These are phyloP conservation scores for Microcyclospora pomicola DNA, from an alignment of 2,329 filamentous ascomycete species.

Conservation along the genomic window DNA sequence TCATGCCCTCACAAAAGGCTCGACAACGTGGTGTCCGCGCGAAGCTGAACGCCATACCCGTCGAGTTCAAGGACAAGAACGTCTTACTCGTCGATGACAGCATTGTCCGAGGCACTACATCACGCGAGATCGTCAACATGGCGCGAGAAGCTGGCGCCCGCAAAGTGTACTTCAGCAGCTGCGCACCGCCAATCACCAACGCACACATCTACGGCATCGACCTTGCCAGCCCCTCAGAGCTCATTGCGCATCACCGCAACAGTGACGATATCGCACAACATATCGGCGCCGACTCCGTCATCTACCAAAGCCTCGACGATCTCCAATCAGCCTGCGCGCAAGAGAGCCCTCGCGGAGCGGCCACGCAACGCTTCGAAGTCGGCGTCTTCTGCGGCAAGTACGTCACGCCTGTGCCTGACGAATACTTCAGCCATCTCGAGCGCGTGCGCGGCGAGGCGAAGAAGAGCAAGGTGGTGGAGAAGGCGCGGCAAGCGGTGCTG, in stretches of 20 bases:
- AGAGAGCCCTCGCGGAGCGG: constrained; percentile 44
- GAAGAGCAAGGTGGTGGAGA: constrained; percentile 52
- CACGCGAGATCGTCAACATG: constrained; percentile 68
- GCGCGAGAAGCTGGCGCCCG: constrained; percentile 69
- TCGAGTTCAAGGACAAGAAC: constrained; percentile 68
- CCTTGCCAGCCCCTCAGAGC: constrained; percentile 54
- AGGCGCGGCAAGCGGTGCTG: constrained; percentile 50
- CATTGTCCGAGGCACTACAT: constrained; percentile 77
- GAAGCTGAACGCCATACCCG: constrained; percentile 76
- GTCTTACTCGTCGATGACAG: constrained; percentile 81
- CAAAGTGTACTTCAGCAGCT: constrained; percentile 71
- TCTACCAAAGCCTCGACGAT: constrained; percentile 64
- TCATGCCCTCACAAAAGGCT: constrained; percentile 68
- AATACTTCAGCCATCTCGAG: constrained; percentile 73
- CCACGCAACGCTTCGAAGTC: constrained; percentile 62
- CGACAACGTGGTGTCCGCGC: constrained; percentile 76
- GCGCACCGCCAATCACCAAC: constrained; percentile 66
- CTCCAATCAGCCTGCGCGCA: constrained; percentile 68
- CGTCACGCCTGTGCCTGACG: constrained; percentile 61
- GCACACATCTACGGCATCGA: constrained; percentile 81
- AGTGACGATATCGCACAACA: constrained; percentile 47
- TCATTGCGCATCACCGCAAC: constrained; percentile 56
- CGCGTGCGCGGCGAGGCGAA: constrained; percentile 54
- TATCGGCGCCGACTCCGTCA: constrained; percentile 62
- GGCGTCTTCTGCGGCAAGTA: constrained; percentile 88